Conservation (phyloP, 192 early-diverging fungal genomes). For the Chytriomyces sp. region DNA sequence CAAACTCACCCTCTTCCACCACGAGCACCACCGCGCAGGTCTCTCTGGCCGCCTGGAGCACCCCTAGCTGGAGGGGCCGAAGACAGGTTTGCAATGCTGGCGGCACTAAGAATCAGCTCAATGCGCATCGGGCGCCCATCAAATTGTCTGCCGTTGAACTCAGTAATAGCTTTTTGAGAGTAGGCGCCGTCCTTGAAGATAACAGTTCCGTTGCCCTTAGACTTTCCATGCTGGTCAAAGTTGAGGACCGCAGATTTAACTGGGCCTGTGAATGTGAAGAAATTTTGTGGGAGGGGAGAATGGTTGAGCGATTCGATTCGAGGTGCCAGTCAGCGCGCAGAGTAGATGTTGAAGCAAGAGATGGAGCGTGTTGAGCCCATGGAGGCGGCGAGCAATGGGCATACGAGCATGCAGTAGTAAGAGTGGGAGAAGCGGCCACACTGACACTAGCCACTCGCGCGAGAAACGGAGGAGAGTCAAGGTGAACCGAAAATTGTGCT, state of each 20-base stretch:
- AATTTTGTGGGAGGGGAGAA: neutral
- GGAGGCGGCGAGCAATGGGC: no score
- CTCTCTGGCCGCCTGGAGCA: neutral
- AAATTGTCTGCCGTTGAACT: slow-evolving; percentile 53
- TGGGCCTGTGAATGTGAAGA: slow-evolving; percentile 38
- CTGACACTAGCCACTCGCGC: no score
- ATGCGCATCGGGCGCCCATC: slow-evolving; percentile 54
- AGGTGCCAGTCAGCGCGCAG: neutral
- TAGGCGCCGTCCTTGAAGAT: slow-evolving; percentile 36
- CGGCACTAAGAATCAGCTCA: slow-evolving; percentile 44
- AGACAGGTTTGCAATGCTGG: slow-evolving; percentile 9
- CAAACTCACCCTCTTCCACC: slow-evolving; percentile 20
- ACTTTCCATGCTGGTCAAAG: slow-evolving; percentile 47
- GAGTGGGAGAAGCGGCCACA: no score
- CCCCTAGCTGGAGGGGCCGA: neutral
- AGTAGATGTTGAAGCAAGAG: neutral
- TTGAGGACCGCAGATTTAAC: slow-evolving; percentile 44
- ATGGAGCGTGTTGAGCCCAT: neutral
- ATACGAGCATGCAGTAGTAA: no score
- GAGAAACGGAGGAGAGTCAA: neutral
- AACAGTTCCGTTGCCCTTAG: slow-evolving; percentile 50
- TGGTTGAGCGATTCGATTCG: neutral
- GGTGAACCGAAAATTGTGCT: neutral
- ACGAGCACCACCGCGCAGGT: slow-evolving; percentile 8
- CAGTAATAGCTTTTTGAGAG: slow-evolving; percentile 40